A percentile compares a stretch with the other conserved stretches of the same genome.
Evolutionary conservation across 148 eudicot genomes (phyloP).

Genomic region (Nyssa sinensis): DNA sequence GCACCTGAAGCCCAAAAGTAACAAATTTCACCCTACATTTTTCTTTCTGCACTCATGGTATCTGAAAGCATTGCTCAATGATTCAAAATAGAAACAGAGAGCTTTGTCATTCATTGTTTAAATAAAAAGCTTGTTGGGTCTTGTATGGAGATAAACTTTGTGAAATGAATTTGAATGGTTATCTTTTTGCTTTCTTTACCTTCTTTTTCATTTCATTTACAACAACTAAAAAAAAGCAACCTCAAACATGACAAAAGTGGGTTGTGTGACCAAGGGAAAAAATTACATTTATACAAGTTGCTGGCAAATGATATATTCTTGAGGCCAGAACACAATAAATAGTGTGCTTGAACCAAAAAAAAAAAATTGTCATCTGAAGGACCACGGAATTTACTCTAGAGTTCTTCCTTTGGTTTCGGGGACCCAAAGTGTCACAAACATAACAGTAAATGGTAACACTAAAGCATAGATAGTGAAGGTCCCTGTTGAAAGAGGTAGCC

Average conservation of each 20-base stretch:
- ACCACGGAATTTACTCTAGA: conserved; percentile 74
- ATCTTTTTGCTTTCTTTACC: not conserved
- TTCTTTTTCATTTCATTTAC: not conserved
- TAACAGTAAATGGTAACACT: conserved; percentile 46
- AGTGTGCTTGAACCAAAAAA: not conserved
- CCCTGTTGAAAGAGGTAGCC: conserved; percentile 38
- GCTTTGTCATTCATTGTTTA: not conserved
- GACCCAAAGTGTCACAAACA: conserved; percentile 67
- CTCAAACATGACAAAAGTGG: not conserved
- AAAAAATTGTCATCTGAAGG: conserved; percentile 56
- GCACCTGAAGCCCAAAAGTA: conserved; percentile 18
- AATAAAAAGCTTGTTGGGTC: not conserved
- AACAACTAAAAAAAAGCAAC: not conserved
- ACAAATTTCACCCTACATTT: not conserved
- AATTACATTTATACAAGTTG: not conserved
- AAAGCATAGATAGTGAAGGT: conserved; percentile 60
- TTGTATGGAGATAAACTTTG: not conserved
- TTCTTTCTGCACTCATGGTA: not conserved
- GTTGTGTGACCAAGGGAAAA: conserved; percentile 5
- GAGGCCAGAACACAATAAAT: not conserved
- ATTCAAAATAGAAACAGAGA: not conserved
- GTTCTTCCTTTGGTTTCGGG: conserved; percentile 92
- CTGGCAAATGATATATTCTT: conserved; percentile 7
- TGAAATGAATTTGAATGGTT: conserved; percentile 4
- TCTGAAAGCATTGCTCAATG: not conserved